Base-by-base conservation (phyloP, 106 monocot species). In the Acanthochlamys bracteata region DNA sequence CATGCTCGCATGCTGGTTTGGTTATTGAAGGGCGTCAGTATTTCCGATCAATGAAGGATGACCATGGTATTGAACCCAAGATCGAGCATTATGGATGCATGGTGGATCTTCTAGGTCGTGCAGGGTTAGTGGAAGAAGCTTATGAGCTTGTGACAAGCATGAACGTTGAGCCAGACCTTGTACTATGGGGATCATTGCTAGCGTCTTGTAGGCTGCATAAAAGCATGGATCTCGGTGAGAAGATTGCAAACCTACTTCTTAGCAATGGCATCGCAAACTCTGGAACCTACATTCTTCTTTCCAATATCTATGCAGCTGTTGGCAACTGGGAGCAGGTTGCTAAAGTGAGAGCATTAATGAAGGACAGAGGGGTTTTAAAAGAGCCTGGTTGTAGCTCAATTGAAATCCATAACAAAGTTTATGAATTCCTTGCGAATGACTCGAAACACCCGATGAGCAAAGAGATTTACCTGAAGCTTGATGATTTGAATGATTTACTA, bases 21-120 rank as follows among this genome's bases (percentile, higher is more conserved):
- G 84, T 93, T 4, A 14, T 41, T 12, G 76, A 88, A 53, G 92
- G 92, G 4, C 72, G 77, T 3, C 22, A 60, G 41, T 62, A 77
- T 11, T 88, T 93, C 64, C 55, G 11, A 7, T 69, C 66, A 24
- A 88, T 93, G 88, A 67, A 82, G 49, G 24, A 47, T 52, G 77
- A 74, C 15, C 64, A 93, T 16, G 54, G 65, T 17, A 82, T 93
- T 4, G 55, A 71, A 42, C 88, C 92, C n/a, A 93, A 88, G 73
- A 75, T 92, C 12, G 87, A 92, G 76, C 92, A 92, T 53, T 92
- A 79, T 57, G 87, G 92, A 16, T 92, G 92, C 76, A 71, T 87
- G 47, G 76, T 87, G 1, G 92, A 92, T 58, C 79, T 92, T 8
- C 79, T 92, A 10, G 88, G 92, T 0, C 84, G 92, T 20, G 82